Evolutionary conservation across 2,329 filamentous ascomycete species (phyloP).

Genomic region (Alternaria ventricosa): DNA sequence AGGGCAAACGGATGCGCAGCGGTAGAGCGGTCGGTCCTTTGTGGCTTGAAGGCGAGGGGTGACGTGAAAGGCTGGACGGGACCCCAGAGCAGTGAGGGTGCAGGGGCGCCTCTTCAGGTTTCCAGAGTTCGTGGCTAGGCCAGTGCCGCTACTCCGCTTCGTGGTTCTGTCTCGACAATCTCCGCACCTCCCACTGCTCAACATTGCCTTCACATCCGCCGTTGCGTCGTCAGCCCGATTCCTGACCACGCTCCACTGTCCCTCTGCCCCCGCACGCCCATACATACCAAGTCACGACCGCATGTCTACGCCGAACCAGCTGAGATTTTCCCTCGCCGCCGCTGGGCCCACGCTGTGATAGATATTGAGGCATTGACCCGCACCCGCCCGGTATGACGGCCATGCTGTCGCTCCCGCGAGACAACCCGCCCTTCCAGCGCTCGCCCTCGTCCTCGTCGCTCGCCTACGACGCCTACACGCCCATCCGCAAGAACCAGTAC

Average conservation of each 20-base stretch:
- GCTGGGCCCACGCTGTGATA: constrained; percentile 31
- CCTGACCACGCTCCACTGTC: constrained; percentile 13
- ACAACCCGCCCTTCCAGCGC: constrained; percentile 46
- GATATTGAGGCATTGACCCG: constrained; percentile 31
- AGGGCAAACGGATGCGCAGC: constrained; percentile 7
- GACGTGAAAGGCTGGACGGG: constrained; percentile 4
- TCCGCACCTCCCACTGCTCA: background rate
- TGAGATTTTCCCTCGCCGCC: constrained; percentile 32
- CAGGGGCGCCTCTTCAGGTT: background rate
- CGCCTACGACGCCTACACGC: constrained; percentile 47
- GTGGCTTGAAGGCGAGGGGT: background rate
- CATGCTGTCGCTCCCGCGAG: constrained; percentile 47
- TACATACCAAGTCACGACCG: constrained; percentile 25
- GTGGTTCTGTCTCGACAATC: constrained; percentile 6
- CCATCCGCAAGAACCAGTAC: constrained; percentile 43
- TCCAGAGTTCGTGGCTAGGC: background rate
- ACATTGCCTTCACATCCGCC: background rate
- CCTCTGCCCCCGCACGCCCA: constrained; percentile 7
- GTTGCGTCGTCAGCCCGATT: constrained; percentile 11
- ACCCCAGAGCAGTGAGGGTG: background rate
- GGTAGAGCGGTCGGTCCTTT: constrained; percentile 3
- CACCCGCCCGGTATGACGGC: constrained; percentile 41
- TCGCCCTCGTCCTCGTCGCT: constrained; percentile 55
- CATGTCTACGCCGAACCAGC: constrained; percentile 40
- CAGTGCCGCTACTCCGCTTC: background rate